Conservation (phyloP, 495 filamentous ascomycete genomes). For the Aspergillus campestris region DNA sequence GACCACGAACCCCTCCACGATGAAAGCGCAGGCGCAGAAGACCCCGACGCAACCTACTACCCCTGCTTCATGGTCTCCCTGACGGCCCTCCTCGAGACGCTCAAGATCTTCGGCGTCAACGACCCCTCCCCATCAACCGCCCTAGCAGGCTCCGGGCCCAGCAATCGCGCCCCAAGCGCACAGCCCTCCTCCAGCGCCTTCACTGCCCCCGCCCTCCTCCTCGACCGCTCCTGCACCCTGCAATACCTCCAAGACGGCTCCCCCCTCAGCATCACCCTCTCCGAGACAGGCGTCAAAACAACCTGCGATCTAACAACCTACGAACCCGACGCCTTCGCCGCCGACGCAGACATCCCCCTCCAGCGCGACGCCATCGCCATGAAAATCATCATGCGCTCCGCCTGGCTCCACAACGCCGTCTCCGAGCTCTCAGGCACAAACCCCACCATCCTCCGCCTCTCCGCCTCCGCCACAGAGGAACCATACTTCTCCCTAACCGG, state of each 20-base stretch:
- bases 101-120: conserved; percentile 84
- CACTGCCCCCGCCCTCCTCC: conserved; percentile 63
- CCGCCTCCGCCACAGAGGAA: conserved; percentile 47
- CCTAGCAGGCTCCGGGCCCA: conserved; percentile 16
- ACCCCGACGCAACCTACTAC: conserved; percentile 22
- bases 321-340: conserved; percentile 51
- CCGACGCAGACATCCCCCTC: conserved; percentile 69
- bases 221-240: conserved; percentile 73
- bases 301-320: conserved; percentile 92
- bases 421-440: conserved; percentile 68
- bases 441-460: conserved; percentile 55
- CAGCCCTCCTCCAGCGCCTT: conserved; percentile 55
- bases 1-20: conserved; percentile 21
- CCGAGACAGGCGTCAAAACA: conserved; percentile 79
- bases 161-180: conserved; percentile 43
- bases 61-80: conserved; percentile 75
- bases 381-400: conserved; percentile 90
- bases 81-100: conserved; percentile 78
- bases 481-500: conserved; percentile 67
- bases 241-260: conserved; percentile 63
- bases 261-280: conserved; percentile 70
- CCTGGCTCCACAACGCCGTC: conserved; percentile 77
- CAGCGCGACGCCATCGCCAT: conserved; percentile 68
- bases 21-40: conserved; percentile 26
- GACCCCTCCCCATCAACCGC: conserved; percentile 52